These are phyloP conservation scores for Cystofilobasidium ferigula DNA, from an alignment of 768 basidiomycete species.

Conservation along the genomic window DNA sequence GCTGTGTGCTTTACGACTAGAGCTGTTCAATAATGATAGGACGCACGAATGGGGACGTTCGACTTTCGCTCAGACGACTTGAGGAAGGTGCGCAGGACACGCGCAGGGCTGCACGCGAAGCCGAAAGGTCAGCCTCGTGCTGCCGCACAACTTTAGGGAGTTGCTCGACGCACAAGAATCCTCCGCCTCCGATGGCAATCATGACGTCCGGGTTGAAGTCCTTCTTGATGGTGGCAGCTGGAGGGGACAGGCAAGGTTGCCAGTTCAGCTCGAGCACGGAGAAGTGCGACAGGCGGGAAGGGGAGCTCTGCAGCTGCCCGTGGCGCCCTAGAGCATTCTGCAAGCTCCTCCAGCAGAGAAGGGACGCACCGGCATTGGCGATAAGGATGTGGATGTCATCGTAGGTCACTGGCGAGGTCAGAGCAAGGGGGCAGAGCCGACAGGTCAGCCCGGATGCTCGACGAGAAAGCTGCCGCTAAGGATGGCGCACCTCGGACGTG, in stretches of 20 bases:
- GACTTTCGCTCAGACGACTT: conserved; percentile 57
- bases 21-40: background rate
- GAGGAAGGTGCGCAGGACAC: conserved; percentile 61
- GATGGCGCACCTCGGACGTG: conserved; percentile 14
- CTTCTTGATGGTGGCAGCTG: conserved; percentile 17
- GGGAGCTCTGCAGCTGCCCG: too few relatives aligned
- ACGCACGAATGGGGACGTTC: conserved; percentile 65
- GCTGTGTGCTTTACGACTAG: background rate
- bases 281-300: too few relatives aligned
- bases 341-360: background rate
- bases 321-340: too few relatives aligned
- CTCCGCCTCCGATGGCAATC: conserved; percentile 26
- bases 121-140: background rate
- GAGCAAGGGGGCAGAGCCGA: background rate
- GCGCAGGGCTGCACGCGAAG: conserved; percentile 11
- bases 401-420: conserved; percentile 22
- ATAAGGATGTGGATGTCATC: conserved; percentile 26
- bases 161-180: conserved; percentile 21
- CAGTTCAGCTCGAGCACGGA: background rate
- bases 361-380: conserved; percentile 2
- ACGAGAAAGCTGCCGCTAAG: conserved; percentile 8
- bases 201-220: conserved; percentile 26
- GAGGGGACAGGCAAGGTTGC: background rate
- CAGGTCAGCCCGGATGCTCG: background rate
- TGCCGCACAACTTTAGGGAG: background rate